Conservation (phyloP, 352 stramenopile species). For the Phytophthora brassicae region DNA sequence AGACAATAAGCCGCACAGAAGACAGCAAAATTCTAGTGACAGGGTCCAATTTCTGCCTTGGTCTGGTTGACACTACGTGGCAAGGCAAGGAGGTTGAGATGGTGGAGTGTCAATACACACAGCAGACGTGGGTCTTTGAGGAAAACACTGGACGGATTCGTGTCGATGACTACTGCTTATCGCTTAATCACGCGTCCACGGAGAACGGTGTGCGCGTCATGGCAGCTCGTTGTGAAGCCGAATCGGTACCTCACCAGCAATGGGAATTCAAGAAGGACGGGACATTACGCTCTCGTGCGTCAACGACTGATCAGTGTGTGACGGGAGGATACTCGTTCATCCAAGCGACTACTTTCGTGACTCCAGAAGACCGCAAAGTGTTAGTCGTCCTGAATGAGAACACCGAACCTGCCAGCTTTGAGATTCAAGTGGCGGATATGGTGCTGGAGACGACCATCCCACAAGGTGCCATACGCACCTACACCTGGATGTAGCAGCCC, state of each 20-base stretch:
- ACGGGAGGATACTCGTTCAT: conserved; percentile 80
- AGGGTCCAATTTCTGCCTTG: conserved; percentile 61
- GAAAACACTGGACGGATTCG: conserved; percentile 53
- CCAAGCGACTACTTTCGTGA: conserved; percentile 70
- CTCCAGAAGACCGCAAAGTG: conserved; percentile 69
- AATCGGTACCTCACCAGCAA: conserved; percentile 42
- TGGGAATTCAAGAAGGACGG: conserved; percentile 62
- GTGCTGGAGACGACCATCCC: conserved; percentile 59
- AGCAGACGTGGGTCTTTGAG: conserved; percentile 67
- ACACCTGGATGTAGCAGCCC: conserved; percentile 54
- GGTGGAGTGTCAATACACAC: conserved; percentile 68
- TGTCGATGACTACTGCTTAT: conserved; percentile 65
- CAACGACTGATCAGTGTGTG: conserved; percentile 62
- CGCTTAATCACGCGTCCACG: conserved; percentile 68
- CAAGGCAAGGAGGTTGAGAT: conserved; percentile 59
- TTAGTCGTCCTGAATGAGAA: conserved; percentile 87
- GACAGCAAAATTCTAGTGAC: conserved; percentile 76
- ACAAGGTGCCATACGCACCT: conserved; percentile 55
- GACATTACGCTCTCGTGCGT: conserved; percentile 49
- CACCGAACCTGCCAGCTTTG: conserved; percentile 71
- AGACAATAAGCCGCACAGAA: conserved; percentile 45
- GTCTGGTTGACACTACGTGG: conserved; percentile 47
- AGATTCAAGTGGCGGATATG: conserved; percentile 48
- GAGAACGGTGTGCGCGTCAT: conserved; percentile 53
- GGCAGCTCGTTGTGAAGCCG: conserved; percentile 43